phyloP scores from a whole-genome alignment of 345 rosid genomes.

The Atalantia buxifolia region DNA sequence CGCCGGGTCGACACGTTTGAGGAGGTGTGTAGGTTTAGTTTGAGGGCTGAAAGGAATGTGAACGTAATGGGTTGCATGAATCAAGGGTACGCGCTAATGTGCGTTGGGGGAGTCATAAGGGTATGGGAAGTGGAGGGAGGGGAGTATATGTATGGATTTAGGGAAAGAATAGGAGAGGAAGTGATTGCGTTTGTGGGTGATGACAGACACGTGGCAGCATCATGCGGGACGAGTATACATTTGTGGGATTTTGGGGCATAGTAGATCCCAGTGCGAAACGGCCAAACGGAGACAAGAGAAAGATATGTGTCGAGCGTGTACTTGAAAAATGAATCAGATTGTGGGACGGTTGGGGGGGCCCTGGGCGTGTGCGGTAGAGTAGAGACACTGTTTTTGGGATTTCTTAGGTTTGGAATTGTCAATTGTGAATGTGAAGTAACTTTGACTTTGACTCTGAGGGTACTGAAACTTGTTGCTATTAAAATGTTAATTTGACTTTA shows the following conservation, averaged over 20 bases:
- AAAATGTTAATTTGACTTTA: not conserved
- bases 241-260: constrained; percentile 87
- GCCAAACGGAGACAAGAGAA: constrained; percentile 20
- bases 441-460: constrained; percentile 2
- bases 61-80: constrained; percentile 65
- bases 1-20: constrained; percentile 42
- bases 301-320: not conserved
- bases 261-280: not conserved
- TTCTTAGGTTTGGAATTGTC: too few species aligned
- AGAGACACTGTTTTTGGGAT: constrained; percentile 22
- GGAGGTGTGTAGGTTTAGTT: constrained; percentile 50
- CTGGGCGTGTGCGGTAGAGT: too few species aligned
- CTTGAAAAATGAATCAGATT: not conserved
- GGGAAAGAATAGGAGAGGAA: constrained; percentile 54
- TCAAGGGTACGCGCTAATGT: constrained; percentile 54
- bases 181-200: constrained; percentile 55
- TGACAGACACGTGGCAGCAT: constrained; percentile 81
- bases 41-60: constrained; percentile 14
- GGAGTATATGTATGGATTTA: constrained; percentile 38
- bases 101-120: constrained; percentile 61
- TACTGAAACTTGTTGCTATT: not conserved
- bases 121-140: constrained; percentile 58
- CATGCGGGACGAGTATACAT: constrained; percentile 46
- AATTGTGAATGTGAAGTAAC: not conserved
- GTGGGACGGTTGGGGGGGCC: too few species aligned